Percentiles rank a stretch among this genome's conserved stretches.
phyloP scores from a whole-genome alignment of 768 basidiomycete genomes.

The Termitomyces sp. region DNA sequence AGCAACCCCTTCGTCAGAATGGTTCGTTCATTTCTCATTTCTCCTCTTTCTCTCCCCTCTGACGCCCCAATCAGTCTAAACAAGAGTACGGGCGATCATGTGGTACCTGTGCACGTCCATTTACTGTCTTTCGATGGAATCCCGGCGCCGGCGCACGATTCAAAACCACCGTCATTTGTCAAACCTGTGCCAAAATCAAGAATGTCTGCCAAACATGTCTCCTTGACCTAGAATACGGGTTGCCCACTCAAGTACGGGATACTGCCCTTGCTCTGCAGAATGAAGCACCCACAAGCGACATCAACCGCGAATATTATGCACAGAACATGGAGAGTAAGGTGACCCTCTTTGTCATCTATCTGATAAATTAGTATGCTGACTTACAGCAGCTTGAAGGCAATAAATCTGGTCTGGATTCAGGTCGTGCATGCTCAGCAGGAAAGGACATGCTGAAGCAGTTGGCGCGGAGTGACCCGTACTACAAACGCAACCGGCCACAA shows the following conservation, averaged over 20 bases:
- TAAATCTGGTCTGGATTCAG: conserved; percentile 60
- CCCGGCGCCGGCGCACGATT: conserved; percentile 90
- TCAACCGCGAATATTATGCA: conserved; percentile 94
- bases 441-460: conserved; percentile 97
- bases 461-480: conserved; percentile 94
- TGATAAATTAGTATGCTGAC: not conserved
- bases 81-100: conserved; percentile 96
- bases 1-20: conserved; percentile 92
- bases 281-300: conserved; percentile 93
- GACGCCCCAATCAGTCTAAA: conserved; percentile 65
- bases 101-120: conserved; percentile 95
- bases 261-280: conserved; percentile 84
- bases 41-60: not conserved
- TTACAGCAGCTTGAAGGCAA: conserved; percentile 62
- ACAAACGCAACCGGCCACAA: conserved; percentile 94
- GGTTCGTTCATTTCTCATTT: conserved; percentile 44
- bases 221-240: conserved; percentile 91
- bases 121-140: conserved; percentile 98
- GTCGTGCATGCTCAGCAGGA: conserved; percentile 70
- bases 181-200: conserved; percentile 94
- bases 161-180: conserved; percentile 97
- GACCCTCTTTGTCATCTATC: conserved; percentile 18
- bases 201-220: conserved; percentile 98
- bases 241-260: conserved; percentile 96
- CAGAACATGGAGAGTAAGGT: conserved; percentile 90